Conservation (phyloP, 2,329 filamentous ascomycete genomes). For the Akanthomyces lecanii region DNA sequence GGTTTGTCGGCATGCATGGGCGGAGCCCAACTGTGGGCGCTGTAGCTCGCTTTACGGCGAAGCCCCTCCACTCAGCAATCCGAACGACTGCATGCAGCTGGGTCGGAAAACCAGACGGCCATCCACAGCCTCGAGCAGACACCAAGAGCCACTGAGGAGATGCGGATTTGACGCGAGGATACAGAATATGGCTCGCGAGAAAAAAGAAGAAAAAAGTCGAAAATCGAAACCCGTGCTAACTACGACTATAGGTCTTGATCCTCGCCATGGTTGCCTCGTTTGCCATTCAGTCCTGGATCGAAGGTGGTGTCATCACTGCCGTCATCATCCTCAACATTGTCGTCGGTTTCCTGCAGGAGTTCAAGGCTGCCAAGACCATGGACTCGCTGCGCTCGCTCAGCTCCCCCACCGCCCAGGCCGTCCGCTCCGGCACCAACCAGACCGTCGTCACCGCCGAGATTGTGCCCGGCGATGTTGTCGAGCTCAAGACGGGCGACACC, state of each 20-base stretch:
- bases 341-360: conserved; percentile 46
- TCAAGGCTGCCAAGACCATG: conserved; percentile 47
- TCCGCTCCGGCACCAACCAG: conserved; percentile 38
- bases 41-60: not conserved
- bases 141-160: not conserved
- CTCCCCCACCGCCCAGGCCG: conserved; percentile 40
- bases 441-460: conserved; percentile 40
- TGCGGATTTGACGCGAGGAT: not conserved
- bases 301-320: conserved; percentile 54
- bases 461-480: conserved; percentile 55
- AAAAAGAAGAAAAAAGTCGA: not conserved
- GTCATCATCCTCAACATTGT: conserved; percentile 56
- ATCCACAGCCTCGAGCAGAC: not conserved
- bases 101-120: not conserved
- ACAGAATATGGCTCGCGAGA: not conserved
- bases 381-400: conserved; percentile 42
- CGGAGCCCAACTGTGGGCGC: conserved; percentile 3
- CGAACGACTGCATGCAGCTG: not conserved
- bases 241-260: conserved; percentile 42
- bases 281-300: conserved; percentile 55
- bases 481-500: conserved; percentile 54
- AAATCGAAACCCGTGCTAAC: conserved; percentile 1
- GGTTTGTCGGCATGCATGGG: not conserved
- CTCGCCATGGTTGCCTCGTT: conserved; percentile 55
- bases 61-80: not conserved